Evolutionary conservation across 495 filamentous ascomycete species (phyloP).

Genomic region (Neurospora sp.): DNA sequence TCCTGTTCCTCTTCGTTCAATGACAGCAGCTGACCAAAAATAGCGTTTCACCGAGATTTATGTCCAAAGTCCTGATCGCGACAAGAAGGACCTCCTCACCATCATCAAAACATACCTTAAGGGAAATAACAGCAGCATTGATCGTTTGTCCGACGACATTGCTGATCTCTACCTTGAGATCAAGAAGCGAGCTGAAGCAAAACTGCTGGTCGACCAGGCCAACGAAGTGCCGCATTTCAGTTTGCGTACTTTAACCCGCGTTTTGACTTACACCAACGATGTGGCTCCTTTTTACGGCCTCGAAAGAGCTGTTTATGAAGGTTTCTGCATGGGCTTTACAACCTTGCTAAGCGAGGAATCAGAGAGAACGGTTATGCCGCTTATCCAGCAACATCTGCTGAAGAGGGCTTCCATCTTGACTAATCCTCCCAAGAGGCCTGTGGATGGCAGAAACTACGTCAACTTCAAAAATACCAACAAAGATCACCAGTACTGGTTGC

Average conservation of each 20-base stretch:
- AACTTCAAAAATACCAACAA: constrained; percentile 52
- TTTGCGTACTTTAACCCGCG: constrained; percentile 85
- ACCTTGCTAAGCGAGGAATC: constrained; percentile 75
- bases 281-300: constrained; percentile 81
- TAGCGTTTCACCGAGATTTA: constrained; percentile 92
- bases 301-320: constrained; percentile 80
- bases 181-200: constrained; percentile 69
- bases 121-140: constrained; percentile 51
- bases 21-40: constrained; percentile 23
- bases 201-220: constrained; percentile 82
- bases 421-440: constrained; percentile 63
- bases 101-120: constrained; percentile 83
- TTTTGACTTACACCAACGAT: constrained; percentile 75
- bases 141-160: constrained; percentile 61
- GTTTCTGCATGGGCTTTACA: constrained; percentile 96
- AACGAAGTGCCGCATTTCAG: constrained; percentile 94
- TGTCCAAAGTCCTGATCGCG: constrained; percentile 76
- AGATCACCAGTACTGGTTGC: constrained; percentile 83
- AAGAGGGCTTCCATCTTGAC: constrained; percentile 58
- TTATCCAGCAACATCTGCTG: constrained; percentile 71
- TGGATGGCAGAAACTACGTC: constrained; percentile 70
- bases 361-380: constrained; percentile 61
- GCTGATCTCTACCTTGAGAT: constrained; percentile 78
- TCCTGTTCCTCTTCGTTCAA: rapidly evolving
- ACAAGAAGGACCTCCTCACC: constrained; percentile 68